Evolutionary conservation across 148 eudicot species (phyloP), one percentile per base, ranked within the genome.

Genomic region (Persicaria tinctoria): DNA sequence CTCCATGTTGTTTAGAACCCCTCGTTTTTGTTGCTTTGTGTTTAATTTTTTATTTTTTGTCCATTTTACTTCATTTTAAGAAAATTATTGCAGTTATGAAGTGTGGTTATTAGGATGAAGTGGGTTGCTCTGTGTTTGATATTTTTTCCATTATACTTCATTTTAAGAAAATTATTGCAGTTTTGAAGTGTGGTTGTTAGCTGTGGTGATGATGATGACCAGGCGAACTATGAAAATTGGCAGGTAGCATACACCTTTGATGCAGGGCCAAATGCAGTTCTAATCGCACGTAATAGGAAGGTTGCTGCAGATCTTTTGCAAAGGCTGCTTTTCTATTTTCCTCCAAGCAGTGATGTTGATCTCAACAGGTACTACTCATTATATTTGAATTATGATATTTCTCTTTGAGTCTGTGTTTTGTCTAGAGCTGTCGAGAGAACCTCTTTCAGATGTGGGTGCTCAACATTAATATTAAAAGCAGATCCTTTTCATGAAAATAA

Each of bases 241-340:
- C 95, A 94, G 98, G 98, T 90, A 72, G 97, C 98, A 68, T 94
- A 94, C 79, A 91, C 98, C 49, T 89, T 84, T 70, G 90, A 89
- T 84, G 93, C 93, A 4, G 90, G 93, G 83, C 93, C 93, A 55
- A 89, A 89, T 72, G 90, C 88, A 73, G 93, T 89, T 68, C 75
- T 89, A 72, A 85, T 89, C 77, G 85, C 90, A 11, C 85, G 83
- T 12, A 81, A 89, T 76, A 81, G 93, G 82, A 81, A 90, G 62
- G 81, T 86, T 47, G 98, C 98, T 73, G 73, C 98, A 32, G 80
- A 76, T 79, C 83, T 94, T 85, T 87, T 94, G 74, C 89, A 89
- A 76, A 89, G 87, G 80, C 86, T 94, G 77, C 90, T 94, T 72
- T 94, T 80, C 79, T 53, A 83, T 80, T 94, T 91, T 60, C 98